These are phyloP conservation scores for Sugiyamaella marilandica DNA, from an alignment of 805 yeast genomes.

Conservation along the genomic window DNA sequence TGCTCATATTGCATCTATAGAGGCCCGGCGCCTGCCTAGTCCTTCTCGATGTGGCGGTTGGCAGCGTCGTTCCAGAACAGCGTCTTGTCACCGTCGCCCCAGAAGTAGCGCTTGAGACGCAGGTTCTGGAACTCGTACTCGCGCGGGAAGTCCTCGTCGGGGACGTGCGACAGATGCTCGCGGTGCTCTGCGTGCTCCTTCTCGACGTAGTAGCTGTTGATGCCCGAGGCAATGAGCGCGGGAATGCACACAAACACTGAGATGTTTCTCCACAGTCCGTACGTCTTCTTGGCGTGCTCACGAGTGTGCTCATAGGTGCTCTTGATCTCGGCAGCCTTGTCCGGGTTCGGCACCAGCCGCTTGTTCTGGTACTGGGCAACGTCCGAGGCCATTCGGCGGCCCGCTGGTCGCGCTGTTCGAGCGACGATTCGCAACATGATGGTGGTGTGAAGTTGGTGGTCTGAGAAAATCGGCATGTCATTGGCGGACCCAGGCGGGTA, in stretches of 20 bases:
- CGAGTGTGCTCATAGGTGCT: conserved; percentile 57
- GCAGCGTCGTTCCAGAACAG: conserved; percentile 91
- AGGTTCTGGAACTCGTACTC: conserved; percentile 90
- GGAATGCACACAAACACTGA: conserved; percentile 79
- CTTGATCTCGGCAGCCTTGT: conserved; percentile 68
- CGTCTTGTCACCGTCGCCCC: conserved; percentile 99
- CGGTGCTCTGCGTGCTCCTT: conserved; percentile 84
- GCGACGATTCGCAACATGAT: not conserved
- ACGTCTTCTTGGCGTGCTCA: conserved; percentile 75
- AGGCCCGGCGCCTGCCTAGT: not conserved
- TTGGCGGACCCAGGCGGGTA: not conserved
- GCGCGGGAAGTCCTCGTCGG: conserved; percentile 90
- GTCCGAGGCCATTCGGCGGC: conserved; percentile 10
- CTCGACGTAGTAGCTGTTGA: conserved; percentile 79
- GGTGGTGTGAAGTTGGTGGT: not conserved
- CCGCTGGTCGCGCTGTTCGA: not conserved
- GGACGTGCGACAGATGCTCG: conserved; percentile 47
- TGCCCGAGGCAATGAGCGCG: conserved; percentile 66
- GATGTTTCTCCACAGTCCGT: conserved; percentile 80
- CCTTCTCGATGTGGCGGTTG: conserved; percentile 61
- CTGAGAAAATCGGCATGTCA: conserved; percentile 2
- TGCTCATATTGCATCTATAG: no score
- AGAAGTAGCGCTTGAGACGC: conserved; percentile 83
- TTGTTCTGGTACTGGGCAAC: conserved; percentile 11
- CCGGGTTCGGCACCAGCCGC: conserved; percentile 40